Evolutionary conservation across 2,329 filamentous ascomycete species (phyloP), one percentile per base, ranked within the genome.

Genomic region (Trichoderma oligosporum): DNA sequence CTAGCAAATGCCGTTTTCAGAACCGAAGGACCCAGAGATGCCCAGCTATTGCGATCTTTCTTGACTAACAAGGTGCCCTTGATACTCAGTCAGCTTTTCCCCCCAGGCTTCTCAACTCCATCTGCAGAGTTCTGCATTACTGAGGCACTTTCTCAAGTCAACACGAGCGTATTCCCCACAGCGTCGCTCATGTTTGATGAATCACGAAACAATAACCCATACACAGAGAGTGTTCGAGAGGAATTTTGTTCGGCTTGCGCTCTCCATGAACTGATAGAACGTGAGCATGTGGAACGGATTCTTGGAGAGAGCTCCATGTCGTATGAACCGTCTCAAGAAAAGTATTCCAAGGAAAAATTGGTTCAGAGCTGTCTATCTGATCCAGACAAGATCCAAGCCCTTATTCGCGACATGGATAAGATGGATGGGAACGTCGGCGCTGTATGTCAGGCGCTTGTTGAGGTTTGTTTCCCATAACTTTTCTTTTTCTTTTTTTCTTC

Each of bases 391-490:
- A 84, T 89, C 1, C 88, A 91, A 62, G 82, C 85, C 41, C 78
- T 96, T 29, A 83, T 97, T 38, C 82, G 85, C 36, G 91, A 96
- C 65, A 78, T 99, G 22, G 91, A 96, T 57, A 87, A 87, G 49
- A 91, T 94, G 81, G 90, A 96, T 66, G 93, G 93, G 1, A 97
- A 97, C 70, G 90, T 90, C 2, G 91, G 89, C 2, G 90, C 91
- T 2, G 89, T 95, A 16, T 88, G 88, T 49, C 85, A 87, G 60
- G 92, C 91, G 2, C 77, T 92, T 42, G 82, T 85, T 36, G 87
- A 90, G 75, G 86, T 87, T 69, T 64, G 77, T 56, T 18, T 25
- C 14, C 46, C 35, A n/a, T 12, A 8, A 4, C 12, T n/a, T 7
- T n/a, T n/a, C n/a, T n/a, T n/a, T n/a, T n/a, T n/a, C n/a, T n/a